Conservation (phyloP, 73 alveolate species). For the Symbiodinium natans region DNA sequence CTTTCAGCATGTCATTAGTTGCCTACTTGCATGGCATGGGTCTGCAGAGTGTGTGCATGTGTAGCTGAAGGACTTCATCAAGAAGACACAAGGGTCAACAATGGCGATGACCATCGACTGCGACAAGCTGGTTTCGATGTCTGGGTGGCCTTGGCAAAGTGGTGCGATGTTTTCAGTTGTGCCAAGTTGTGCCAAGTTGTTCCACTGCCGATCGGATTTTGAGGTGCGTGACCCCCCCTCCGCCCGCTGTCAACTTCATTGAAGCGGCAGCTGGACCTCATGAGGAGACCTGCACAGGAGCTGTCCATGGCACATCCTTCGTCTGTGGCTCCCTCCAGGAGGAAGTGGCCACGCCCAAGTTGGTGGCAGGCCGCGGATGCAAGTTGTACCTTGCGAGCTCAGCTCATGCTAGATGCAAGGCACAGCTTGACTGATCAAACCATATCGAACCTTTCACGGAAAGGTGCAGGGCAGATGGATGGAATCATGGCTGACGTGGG, state of each 20-base stretch:
- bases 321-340: background rate
- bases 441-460: too few relatives aligned
- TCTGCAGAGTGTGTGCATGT: background rate
- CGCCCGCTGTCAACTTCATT: conserved; percentile 24
- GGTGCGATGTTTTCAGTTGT: background rate
- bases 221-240: conserved; percentile 78
- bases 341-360: conserved; percentile 2
- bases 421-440: too few relatives aligned
- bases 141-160: conserved; percentile 64
- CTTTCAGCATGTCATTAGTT: too few relatives aligned
- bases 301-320: background rate
- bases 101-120: conserved; percentile 91
- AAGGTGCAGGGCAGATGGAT: conserved; percentile 2
- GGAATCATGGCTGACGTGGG: conserved; percentile 1
- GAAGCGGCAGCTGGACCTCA: background rate
- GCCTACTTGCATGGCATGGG: background rate
- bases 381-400: too few relatives aligned
- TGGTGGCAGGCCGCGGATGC: background rate
- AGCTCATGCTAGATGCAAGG: too few relatives aligned
- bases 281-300: background rate
- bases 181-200: too few relatives aligned
- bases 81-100: background rate
- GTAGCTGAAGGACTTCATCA: background rate
- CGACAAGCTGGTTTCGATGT: conserved; percentile 62
- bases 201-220: too few relatives aligned